A percentile compares a stretch with the other conserved stretches of the same genome.
Evolutionary conservation across 2,329 filamentous ascomycete genomes (phyloP).

Genomic region (Pseudocercospora eumusae): DNA sequence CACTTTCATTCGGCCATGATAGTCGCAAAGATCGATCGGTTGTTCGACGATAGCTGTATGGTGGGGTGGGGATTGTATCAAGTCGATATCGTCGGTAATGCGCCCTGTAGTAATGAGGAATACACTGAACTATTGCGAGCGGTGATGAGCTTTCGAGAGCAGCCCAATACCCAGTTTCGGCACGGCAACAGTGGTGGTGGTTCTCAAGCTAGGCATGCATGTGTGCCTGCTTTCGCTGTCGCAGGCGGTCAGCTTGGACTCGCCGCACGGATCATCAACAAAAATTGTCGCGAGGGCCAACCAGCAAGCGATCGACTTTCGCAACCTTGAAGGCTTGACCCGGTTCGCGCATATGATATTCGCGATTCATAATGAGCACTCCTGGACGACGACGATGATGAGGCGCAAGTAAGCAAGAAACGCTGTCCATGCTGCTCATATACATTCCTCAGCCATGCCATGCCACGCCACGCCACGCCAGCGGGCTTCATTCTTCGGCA

Average conservation of each 20-base stretch:
- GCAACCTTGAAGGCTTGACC: not conserved
- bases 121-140: not conserved
- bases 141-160: not conserved
- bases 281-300: not conserved
- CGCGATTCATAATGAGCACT: too few species aligned
- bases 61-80: not conserved
- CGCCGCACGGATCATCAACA: not conserved
- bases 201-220: not conserved
- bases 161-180: not conserved
- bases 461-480: too few species aligned
- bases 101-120: not conserved
- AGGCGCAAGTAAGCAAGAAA: too few species aligned
- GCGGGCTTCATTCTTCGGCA: not conserved
- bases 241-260: not conserved
- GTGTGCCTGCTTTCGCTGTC: not conserved
- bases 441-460: not conserved
- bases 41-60: slow-evolving; percentile 1
- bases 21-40: not conserved
- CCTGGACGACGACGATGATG: too few species aligned
- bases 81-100: not conserved
- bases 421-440: not conserved
- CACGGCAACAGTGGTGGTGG: not conserved
- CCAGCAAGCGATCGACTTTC: not conserved
- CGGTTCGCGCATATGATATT: not conserved
- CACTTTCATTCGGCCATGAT: slow-evolving; percentile 5